These are phyloP conservation scores for Carex pumila DNA, from an alignment of 176 grass and related monocot genomes.

Conservation along the genomic window DNA sequence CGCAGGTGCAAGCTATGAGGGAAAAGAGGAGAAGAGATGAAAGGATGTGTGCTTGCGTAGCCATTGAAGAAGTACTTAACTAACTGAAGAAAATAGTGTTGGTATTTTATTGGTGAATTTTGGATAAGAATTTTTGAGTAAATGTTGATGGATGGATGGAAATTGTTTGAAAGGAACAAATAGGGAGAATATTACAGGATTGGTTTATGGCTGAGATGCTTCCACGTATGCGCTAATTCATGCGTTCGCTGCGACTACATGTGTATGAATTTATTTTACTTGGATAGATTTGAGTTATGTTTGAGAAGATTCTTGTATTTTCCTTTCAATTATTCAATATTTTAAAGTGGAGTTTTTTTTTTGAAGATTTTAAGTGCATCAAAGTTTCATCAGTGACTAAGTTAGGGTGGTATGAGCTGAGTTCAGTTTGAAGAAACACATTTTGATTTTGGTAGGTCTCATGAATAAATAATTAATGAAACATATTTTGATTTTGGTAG, in stretches of 20 bases:
- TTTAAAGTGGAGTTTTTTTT: no score
- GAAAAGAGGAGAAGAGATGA: neutral
- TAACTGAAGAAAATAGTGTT: neutral
- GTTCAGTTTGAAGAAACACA: no score
- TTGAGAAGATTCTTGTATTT: neutral
- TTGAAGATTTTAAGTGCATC: no score
- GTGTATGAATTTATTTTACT: neutral
- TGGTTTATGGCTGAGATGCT: conserved; percentile 21
- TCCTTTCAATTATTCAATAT: neutral
- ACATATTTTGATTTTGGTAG: no score
- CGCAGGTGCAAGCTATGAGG: neutral
- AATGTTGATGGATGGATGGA: conserved; percentile 22
- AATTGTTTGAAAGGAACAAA: conserved; percentile 23
- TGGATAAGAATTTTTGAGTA: neutral
- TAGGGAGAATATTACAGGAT: conserved; percentile 9
- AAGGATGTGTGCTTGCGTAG: conserved; percentile 6
- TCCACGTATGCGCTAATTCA: conserved; percentile 41
- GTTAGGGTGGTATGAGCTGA: no score
- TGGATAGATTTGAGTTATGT: neutral
- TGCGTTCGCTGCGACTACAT: neutral
- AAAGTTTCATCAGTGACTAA: no score
- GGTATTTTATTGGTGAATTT: neutral
- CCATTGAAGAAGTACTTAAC: conserved; percentile 9
- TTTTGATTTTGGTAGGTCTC: no score
- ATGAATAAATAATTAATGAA: no score